phyloP scores from a whole-genome alignment of 1,139 yeast species.

The Pichia sp. region DNA sequence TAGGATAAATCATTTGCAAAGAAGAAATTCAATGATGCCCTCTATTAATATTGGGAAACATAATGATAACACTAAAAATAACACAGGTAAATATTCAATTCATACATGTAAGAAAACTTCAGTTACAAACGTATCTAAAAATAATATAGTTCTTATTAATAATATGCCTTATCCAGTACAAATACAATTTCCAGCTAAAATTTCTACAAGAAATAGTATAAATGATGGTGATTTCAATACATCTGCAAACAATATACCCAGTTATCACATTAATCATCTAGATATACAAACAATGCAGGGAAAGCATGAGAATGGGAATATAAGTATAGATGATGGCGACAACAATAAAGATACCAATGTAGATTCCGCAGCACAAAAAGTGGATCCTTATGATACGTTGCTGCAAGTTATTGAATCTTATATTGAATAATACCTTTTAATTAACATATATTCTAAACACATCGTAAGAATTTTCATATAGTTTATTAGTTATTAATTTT shows the following conservation, averaged over 20 bases:
- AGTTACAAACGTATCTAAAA: conserved; percentile 9
- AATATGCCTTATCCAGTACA: conserved; percentile 27
- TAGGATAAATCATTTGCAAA: background rate
- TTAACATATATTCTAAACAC: background rate
- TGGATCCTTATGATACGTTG: conserved; percentile 6
- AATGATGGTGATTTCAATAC: too few relatives aligned
- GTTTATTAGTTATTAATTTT: too few relatives aligned
- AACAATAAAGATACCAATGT: too few relatives aligned
- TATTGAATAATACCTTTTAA: background rate
- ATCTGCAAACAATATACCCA: too few relatives aligned
- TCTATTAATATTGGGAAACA: conserved; percentile 1
- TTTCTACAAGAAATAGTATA: conserved; percentile 14
- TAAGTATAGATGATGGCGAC: too few relatives aligned
- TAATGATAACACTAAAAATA: background rate
- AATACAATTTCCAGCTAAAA: conserved; percentile 25
- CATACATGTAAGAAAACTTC: conserved; percentile 10
- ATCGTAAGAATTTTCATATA: background rate
- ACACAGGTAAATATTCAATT: conserved; percentile 1
- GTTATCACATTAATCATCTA: too few relatives aligned
- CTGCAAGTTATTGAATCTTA: conserved; percentile 9
- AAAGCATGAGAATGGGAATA: too few relatives aligned
- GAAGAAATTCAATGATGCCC: conserved; percentile 1
- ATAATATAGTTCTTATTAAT: conserved; percentile 21
- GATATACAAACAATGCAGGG: too few relatives aligned
- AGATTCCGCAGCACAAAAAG: background rate